Evolutionary conservation across 1,284 basidiomycete species (phyloP), one percentile per base, ranked within the genome.

Genomic region (Sanghuangporus baumii): DNA sequence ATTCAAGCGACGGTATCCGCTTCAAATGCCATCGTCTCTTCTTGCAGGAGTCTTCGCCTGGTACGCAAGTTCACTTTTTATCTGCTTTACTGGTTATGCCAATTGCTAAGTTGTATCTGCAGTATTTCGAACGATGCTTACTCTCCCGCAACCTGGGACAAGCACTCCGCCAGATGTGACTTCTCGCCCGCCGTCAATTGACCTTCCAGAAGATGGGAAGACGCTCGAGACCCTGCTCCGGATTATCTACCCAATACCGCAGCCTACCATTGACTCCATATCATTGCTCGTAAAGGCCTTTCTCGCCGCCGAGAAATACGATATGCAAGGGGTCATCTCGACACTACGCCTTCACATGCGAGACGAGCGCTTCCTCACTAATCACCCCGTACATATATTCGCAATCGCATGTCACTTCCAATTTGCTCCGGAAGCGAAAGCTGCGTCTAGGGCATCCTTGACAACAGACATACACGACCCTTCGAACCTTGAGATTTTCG

Each of bases 1-100:
- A 59, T 16, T 64, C 63, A 6, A 57, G 54, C 36, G 63, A 64
- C 40, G 63, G 63, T 34, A 26, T 64, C 6, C 59, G 63, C 41
- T 64, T 64, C 55, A 64, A 61, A 50, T 64, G 63, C 37, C 63
- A 64, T 41, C 58, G 63, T 20, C 55, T 64, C 26, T 64, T 64
- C 38, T 48, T 64, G 14, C 63, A 64, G 40, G 63, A 64, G 46
- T 48, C 63, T 20, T 64, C 63, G 18, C 63, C 63, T 47, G 60
- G 60, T 57, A 48, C 18, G n/a, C 20, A 55, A 7, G 7, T 8
- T 37, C 11, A 16, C n/a, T n/a, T 2, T 38, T 34, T 46, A 8
- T 51, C 8, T 16, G 36, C 36, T 40, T 38, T 9, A 6, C 34
- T 38, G 14, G 5, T 18, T 16, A 31, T 60, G 14, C 37, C 40